Evolutionary conservation across 441 rosid genomes (phyloP).

Genomic region (Breynia disticha): DNA sequence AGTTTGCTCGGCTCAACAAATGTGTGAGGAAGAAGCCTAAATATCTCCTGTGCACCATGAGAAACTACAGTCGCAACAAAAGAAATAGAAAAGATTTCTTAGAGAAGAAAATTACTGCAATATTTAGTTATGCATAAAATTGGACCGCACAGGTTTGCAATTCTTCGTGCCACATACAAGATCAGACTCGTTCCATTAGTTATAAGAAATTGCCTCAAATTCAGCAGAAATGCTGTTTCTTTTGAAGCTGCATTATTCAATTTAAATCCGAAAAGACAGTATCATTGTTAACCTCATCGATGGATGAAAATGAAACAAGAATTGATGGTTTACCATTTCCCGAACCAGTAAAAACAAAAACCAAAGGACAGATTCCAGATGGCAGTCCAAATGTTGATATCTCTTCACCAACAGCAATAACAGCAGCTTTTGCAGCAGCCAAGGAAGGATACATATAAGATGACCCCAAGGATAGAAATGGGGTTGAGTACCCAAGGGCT

Average conservation of each 20-base stretch:
- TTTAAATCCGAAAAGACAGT: no score
- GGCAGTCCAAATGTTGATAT: constrained; percentile 72
- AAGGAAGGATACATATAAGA: constrained; percentile 81
- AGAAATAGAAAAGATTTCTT: not conserved
- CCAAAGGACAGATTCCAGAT: constrained; percentile 77
- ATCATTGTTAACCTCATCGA: not conserved
- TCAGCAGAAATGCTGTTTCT: no score
- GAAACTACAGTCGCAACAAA: constrained; percentile 38
- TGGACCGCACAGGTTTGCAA: no score
- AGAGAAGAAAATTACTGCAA: not conserved
- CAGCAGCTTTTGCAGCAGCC: constrained; percentile 90
- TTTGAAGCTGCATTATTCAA: no score
- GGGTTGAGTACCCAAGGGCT: constrained; percentile 78
- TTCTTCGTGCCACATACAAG: no score
- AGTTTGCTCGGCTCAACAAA: constrained; percentile 71
- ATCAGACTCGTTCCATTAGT: no score
- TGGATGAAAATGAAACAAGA: not conserved
- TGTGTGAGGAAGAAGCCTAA: constrained; percentile 86
- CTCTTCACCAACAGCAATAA: constrained; percentile 83
- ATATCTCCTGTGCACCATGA: constrained; percentile 84
- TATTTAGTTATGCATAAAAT: no score
- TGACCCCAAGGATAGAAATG: constrained; percentile 75
- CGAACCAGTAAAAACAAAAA: constrained; percentile 78
- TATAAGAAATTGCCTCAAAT: no score
- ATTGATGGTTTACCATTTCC: constrained; percentile 60